Evolutionary conservation across 768 basidiomycete species (phyloP), one percentile per base, ranked within the genome.

Genomic region (Lactifluus hygrophoroides): DNA sequence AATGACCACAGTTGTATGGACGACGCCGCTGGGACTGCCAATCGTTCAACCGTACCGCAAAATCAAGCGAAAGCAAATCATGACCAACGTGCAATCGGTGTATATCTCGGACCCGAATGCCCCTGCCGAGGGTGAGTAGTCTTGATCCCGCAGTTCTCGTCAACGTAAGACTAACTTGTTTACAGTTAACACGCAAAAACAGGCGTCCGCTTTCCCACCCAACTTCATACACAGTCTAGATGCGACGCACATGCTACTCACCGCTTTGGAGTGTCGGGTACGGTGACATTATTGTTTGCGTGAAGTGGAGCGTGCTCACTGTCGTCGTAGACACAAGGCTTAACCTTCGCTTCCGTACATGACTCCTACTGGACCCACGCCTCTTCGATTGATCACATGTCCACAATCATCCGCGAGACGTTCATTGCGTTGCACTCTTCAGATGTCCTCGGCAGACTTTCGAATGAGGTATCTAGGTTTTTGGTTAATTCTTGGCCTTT

Each of bases 351-450:
- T 0, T 90, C 93, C 0, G 96, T 99, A 11, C 96, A 99, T 68
- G 96, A 99, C 69, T 98, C 96, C 0, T 99, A 97, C 73, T 99
- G 96, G 96, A 97, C 95, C 3, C 96, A 99, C 68, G 88, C 96
- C 0, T 81, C 75, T 45, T 81, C 79, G 63, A 86, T 97, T 54
- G 90, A 96, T 71, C 73, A 82, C 51, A 95, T 98, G 93, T 89
- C 91, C 0, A 77, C 76, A 47, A 78, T 89, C 65, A 95, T 98
- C 66, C 87, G 95, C 28, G 88, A 94, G 44, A 92, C 90, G 0
- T 99, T 99, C 71, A 88, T 98, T 57, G 83, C 87, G 0, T 78
- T 98, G 16, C 95, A 99, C 71, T 87, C 87, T 17, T 87, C 89
- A 8, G 86, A 94, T 68, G 82, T 98, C 8, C 80, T 98, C 5